Percentiles rank a stretch among this genome's conserved stretches.
Conservation (phyloP, 179 eudicot species). For the Silene noctiflora region DNA sequence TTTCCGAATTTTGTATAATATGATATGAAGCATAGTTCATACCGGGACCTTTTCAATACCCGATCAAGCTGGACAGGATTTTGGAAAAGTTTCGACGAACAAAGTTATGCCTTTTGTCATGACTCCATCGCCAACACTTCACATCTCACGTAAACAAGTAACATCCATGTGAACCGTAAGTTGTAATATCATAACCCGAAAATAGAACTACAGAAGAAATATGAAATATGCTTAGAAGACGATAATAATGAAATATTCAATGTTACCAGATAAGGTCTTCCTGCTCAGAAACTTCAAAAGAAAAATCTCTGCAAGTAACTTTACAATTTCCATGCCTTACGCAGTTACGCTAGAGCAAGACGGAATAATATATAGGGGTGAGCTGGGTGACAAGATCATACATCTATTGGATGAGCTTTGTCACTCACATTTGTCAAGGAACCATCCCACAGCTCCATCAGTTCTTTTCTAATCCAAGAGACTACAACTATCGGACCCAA, state of each 20-base stretch:
- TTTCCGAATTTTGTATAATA: too few relatives aligned
- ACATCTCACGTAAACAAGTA: too few relatives aligned
- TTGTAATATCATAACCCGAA: background rate
- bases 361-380: background rate
- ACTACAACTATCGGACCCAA: conserved; percentile 70
- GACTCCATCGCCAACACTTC: too few relatives aligned
- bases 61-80: too few relatives aligned
- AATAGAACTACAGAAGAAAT: background rate
- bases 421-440: conserved; percentile 42
- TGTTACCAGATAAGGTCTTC: conserved; percentile 22
- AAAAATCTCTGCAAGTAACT: conserved; percentile 19
- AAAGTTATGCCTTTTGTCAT: too few relatives aligned
- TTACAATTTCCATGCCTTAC: conserved; percentile 27
- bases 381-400: conserved; percentile 26
- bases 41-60: too few relatives aligned
- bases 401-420: conserved; percentile 49
- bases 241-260: conserved; percentile 12
- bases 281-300: conserved; percentile 14
- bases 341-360: conserved; percentile 2
- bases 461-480: conserved; percentile 79
- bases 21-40: too few relatives aligned
- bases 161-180: too few relatives aligned
- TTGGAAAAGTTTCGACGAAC: too few relatives aligned
- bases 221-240: background rate
- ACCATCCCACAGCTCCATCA: conserved; percentile 86